Conservation (phyloP, 2,329 filamentous ascomycete genomes). For the Alternaria brassicae region DNA sequence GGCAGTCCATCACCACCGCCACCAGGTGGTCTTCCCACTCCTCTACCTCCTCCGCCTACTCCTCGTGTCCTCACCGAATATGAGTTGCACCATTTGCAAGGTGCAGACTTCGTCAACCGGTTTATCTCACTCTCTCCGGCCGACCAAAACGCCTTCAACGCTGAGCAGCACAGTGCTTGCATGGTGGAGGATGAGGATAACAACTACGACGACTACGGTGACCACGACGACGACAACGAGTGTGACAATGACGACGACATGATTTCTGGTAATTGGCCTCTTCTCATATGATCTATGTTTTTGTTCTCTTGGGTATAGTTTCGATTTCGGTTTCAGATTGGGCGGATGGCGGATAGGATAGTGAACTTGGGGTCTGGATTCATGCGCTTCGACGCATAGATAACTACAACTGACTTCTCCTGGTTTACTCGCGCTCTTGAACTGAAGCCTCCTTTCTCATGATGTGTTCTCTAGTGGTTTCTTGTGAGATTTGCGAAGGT, state of each 20-base stretch:
- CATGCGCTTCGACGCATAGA: neutral
- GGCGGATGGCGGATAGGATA: neutral
- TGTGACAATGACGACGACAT: neutral
- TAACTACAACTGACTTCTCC: neutral
- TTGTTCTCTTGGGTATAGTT: neutral
- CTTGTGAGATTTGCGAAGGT: neutral
- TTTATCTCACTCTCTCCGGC: no score
- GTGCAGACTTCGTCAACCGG: no score
- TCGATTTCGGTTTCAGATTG: neutral
- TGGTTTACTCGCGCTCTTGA: neutral
- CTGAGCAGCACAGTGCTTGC: no score
- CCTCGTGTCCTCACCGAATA: no score
- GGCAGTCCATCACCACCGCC: no score
- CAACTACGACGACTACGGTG: no score
- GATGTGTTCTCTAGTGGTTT: neutral
- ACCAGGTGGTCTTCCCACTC: no score
- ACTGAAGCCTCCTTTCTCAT: neutral
- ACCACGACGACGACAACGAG: no score
- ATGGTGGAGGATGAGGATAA: no score
- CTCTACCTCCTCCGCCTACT: no score
- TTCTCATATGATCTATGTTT: accelerated
- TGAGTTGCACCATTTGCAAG: no score
- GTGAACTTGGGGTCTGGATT: neutral
- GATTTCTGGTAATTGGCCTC: neutral
- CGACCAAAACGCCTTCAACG: no score